phyloP scores from a whole-genome alignment of 805 yeast genomes.

The Pichia ethanolica region DNA sequence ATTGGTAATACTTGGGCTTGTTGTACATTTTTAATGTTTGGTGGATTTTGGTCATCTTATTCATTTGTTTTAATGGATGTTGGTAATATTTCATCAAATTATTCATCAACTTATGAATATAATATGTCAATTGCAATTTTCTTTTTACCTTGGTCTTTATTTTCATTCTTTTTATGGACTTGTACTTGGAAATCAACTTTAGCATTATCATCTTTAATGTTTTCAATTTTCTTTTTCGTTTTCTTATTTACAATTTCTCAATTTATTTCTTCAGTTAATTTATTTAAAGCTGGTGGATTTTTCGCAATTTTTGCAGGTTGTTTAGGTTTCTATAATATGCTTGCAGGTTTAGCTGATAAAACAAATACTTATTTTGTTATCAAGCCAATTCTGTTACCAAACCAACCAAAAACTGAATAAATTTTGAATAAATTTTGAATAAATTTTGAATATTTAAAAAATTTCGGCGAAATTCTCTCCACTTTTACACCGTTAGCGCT shows the following conservation, averaged over 20 bases:
- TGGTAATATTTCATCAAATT: constrained; percentile 36
- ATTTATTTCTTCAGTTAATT: constrained; percentile 29
- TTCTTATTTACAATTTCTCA: constrained; percentile 38
- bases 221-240: constrained; percentile 39
- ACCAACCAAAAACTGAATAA: constrained; percentile 16
- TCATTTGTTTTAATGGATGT: constrained; percentile 38
- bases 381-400: constrained; percentile 44
- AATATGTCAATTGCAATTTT: constrained; percentile 41
- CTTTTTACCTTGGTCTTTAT: constrained; percentile 46
- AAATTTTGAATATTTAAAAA: no score
- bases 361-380: constrained; percentile 53
- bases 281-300: constrained; percentile 41
- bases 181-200: constrained; percentile 44
- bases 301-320: constrained; percentile 37
- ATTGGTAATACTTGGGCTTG: constrained; percentile 51
- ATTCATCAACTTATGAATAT: constrained; percentile 30
- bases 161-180: constrained; percentile 38
- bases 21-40: constrained; percentile 45
- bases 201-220: constrained; percentile 32
- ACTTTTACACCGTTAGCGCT: no score
- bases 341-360: constrained; percentile 39
- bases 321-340: constrained; percentile 40
- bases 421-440: no score
- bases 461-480: no score
- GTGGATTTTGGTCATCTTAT: constrained; percentile 48